phyloP scores from a whole-genome alignment of 2,329 filamentous ascomycete species.

The Arachnopeziza araneosa region DNA sequence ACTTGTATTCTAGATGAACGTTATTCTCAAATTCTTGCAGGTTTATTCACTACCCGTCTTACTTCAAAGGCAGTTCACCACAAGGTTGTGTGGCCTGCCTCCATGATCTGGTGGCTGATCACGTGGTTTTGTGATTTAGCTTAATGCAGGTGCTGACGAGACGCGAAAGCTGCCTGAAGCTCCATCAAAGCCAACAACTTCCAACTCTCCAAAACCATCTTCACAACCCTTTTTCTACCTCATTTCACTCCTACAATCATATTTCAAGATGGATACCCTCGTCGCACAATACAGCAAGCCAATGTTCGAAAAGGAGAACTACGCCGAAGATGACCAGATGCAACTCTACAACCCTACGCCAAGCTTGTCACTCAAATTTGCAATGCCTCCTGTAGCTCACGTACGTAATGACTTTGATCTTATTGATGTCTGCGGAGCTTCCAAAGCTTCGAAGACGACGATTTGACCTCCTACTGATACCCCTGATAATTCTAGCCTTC shows the following conservation, averaged over 20 bases:
- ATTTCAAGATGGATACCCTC: constrained; percentile 72
- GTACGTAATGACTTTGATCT: constrained; percentile 45
- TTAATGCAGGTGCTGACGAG: constrained; percentile 18
- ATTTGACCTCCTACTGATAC: constrained; percentile 14
- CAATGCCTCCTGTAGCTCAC: constrained; percentile 86
- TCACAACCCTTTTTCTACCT: constrained; percentile 3
- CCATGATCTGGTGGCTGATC: not conserved
- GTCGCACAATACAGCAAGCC: constrained; percentile 87
- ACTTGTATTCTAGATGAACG: constrained; percentile 14
- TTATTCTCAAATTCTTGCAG: constrained; percentile 16
- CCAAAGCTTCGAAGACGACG: not conserved
- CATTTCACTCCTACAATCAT: not conserved
- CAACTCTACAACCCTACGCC: constrained; percentile 66
- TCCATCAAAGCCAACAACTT: constrained; percentile 25
- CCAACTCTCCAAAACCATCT: constrained; percentile 7
- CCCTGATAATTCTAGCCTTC: constrained; percentile 55
- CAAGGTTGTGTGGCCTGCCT: not conserved
- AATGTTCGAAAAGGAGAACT: constrained; percentile 64
- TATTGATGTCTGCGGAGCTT: constrained; percentile 3
- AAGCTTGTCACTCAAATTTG: constrained; percentile 85
- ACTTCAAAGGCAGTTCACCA: not conserved
- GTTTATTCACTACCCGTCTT: not conserved
- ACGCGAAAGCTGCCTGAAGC: constrained; percentile 25
- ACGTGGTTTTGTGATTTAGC: not conserved
- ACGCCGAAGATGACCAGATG: constrained; percentile 66